Evolutionary conservation across 305 asterid species (phyloP).

Genomic region (Fraxinus albicans): DNA sequence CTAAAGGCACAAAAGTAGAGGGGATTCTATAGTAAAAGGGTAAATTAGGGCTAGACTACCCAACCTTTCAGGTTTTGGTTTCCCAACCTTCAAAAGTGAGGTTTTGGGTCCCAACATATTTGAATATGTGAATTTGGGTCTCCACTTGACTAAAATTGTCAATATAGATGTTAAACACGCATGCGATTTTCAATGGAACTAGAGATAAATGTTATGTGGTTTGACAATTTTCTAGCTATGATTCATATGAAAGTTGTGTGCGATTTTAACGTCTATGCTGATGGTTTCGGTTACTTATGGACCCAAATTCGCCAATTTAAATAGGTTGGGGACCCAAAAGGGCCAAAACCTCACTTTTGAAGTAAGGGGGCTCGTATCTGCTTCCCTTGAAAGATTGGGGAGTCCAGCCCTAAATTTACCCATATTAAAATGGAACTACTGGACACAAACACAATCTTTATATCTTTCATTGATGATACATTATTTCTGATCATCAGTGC

Average conservation of each 20-base stretch:
- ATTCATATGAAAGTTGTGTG: not conserved
- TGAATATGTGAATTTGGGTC: not conserved
- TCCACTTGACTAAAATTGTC: not conserved
- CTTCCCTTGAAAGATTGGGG: not conserved
- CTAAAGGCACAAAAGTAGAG: too few relatives aligned
- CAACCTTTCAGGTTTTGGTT: not conserved
- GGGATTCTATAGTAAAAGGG: not conserved
- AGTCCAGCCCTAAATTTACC: not conserved
- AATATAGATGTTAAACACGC: not conserved
- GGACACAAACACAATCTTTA: slow-evolving; percentile 11
- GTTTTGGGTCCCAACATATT: not conserved
- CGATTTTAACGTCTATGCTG: not conserved
- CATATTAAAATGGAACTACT: not conserved
- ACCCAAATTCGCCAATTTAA: not conserved
- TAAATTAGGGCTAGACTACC: not conserved
- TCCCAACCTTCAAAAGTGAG: not conserved
- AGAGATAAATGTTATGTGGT: not conserved
- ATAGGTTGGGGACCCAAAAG: not conserved
- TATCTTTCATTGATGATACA: not conserved
- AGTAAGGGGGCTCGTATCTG: not conserved
- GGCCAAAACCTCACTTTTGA: not conserved
- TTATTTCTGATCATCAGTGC: not conserved
- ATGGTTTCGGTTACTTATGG: not conserved
- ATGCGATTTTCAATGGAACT: not conserved
- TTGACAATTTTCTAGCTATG: not conserved